These are phyloP conservation scores for Jaapia argillacea DNA, from an alignment of 768 basidiomycete genomes.

Conservation along the genomic window DNA sequence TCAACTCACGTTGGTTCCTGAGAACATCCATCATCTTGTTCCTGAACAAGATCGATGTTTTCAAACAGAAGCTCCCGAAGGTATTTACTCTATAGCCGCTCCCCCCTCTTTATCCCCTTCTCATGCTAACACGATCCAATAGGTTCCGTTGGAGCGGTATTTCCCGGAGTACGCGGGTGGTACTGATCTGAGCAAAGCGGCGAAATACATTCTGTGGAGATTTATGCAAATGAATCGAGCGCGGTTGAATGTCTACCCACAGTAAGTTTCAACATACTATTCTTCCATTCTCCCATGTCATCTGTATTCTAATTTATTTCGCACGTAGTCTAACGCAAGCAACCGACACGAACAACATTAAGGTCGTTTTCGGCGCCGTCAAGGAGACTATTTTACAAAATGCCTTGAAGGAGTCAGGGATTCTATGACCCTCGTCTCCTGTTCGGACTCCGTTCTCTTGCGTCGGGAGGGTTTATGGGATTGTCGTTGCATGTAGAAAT, in stretches of 20 bases:
- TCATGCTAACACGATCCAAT: not conserved
- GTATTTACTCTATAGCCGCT: conserved; percentile 7
- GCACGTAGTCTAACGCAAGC: conserved; percentile 69
- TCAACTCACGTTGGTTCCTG: conserved; percentile 75
- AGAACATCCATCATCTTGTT: conserved; percentile 58
- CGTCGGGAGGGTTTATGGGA: too few species aligned
- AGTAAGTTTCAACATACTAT: conserved; percentile 38
- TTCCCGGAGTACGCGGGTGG: conserved; percentile 90
- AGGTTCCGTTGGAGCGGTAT: conserved; percentile 69
- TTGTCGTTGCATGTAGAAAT: too few species aligned
- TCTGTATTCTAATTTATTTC: not conserved
- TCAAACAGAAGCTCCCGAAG: conserved; percentile 65
- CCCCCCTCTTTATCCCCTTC: not conserved
- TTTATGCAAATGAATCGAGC: conserved; percentile 91
- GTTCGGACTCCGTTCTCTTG: not conserved
- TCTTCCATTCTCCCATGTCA: not conserved
- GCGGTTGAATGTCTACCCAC: conserved; percentile 80
- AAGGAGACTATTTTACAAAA: conserved; percentile 93
- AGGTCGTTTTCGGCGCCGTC: conserved; percentile 76
- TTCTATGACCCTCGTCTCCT: conserved; percentile 34
- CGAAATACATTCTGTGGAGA: conserved; percentile 90
- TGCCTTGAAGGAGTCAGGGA: conserved; percentile 77
- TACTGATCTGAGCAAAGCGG: conserved; percentile 85
- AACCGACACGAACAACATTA: conserved; percentile 79
- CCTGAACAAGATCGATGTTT: conserved; percentile 67